Conservation (phyloP, 2,329 filamentous ascomycete species). For the Fusarium sp. region DNA sequence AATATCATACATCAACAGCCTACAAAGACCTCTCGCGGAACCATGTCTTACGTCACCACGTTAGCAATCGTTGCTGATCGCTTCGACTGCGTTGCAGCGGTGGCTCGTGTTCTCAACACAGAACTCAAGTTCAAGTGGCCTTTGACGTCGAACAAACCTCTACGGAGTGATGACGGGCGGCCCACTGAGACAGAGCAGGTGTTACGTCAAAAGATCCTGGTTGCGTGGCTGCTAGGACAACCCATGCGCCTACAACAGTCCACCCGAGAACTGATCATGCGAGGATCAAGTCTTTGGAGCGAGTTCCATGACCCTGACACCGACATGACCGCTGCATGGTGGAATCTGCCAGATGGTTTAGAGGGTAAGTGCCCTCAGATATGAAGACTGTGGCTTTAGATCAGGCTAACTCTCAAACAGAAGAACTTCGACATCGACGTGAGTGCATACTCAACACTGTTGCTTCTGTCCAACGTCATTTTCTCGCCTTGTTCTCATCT, state of each 20-base stretch:
- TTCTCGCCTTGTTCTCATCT: conserved; percentile 77
- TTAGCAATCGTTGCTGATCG: conserved; percentile 80
- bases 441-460: conserved; percentile 78
- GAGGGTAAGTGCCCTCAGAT: conserved; percentile 66
- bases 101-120: conserved; percentile 68
- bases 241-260: conserved; percentile 72
- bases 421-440: conserved; percentile 77
- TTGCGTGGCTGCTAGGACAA: conserved; percentile 76
- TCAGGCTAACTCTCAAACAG: conserved; percentile 55
- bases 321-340: conserved; percentile 71
- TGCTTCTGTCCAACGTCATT: conserved; percentile 78
- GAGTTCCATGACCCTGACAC: conserved; percentile 55
- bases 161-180: conserved; percentile 56
- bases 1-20: conserved; percentile 73
- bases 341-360: conserved; percentile 78
- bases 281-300: conserved; percentile 74
- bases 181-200: conserved; percentile 71
- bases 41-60: conserved; percentile 75
- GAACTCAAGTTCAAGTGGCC: conserved; percentile 70
- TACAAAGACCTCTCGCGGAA: conserved; percentile 59
- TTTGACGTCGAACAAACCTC: conserved; percentile 58
- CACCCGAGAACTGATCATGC: conserved; percentile 76
- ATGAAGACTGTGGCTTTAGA: neutral
- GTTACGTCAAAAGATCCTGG: conserved; percentile 78
- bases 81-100: conserved; percentile 74